Evolutionary conservation across 192 early-diverging fungal species (phyloP).

Genomic region (Entomortierella chlamydospora): DNA sequence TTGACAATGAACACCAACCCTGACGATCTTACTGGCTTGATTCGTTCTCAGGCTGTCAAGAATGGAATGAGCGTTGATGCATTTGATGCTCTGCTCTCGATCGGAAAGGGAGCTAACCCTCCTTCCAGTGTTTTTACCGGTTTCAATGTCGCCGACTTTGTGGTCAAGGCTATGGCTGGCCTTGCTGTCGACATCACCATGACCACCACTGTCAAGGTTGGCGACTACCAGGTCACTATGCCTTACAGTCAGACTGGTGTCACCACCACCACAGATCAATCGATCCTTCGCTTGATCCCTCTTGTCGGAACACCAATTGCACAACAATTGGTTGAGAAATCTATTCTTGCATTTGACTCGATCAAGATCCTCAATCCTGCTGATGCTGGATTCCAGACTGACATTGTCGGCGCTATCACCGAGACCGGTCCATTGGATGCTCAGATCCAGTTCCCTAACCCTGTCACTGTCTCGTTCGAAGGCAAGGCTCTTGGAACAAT

Average conservation of each 20-base stretch:
- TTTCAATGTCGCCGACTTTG: slow-evolving; percentile 56
- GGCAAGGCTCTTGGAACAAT: slow-evolving; percentile 55
- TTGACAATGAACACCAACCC: slow-evolving; percentile 62
- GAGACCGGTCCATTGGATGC: slow-evolving; percentile 64
- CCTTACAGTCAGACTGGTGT: slow-evolving; percentile 56
- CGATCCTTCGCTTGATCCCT: slow-evolving; percentile 56
- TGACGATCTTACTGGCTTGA: slow-evolving; percentile 48
- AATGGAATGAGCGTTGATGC: slow-evolving; percentile 47
- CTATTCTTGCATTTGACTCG: slow-evolving; percentile 47
- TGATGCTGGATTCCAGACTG: slow-evolving; percentile 38
- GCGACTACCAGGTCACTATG: slow-evolving; percentile 55
- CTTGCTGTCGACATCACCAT: slow-evolving; percentile 57
- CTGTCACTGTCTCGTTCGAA: slow-evolving; percentile 54
- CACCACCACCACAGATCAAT: slow-evolving; percentile 46
- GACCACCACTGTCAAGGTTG: slow-evolving; percentile 52
- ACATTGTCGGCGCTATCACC: slow-evolving; percentile 59
- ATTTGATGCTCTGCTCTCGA: slow-evolving; percentile 56
- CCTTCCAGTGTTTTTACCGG: slow-evolving; percentile 39
- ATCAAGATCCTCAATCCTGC: slow-evolving; percentile 51
- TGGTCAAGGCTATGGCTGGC: slow-evolving; percentile 52
- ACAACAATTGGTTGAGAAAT: slow-evolving; percentile 49
- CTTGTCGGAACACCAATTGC: slow-evolving; percentile 63
- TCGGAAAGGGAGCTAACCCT: slow-evolving; percentile 26
- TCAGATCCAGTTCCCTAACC: slow-evolving; percentile 57
- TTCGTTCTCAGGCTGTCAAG: slow-evolving; percentile 51